Percentiles rank a stretch among this genome's conserved stretches.
Evolutionary conservation across 2,329 filamentous ascomycete genomes (phyloP).

Genomic region (Fusarium acutatum): DNA sequence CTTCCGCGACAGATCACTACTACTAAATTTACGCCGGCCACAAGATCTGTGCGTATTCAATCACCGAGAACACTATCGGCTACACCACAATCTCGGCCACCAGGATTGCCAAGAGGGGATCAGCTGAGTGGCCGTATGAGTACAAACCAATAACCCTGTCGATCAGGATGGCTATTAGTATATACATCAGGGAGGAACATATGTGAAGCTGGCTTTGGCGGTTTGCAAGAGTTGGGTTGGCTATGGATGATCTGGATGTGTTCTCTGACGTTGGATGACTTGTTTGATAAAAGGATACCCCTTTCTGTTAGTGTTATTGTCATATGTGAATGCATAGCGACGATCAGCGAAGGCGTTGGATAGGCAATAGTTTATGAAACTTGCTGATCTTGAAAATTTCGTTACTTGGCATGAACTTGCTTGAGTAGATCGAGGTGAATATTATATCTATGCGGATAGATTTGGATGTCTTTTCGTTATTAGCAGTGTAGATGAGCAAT

Average conservation of each 20-base stretch:
- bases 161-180: not conserved
- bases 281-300: conserved; percentile 40
- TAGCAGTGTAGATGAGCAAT: not conserved
- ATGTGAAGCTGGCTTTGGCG: not conserved
- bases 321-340: conserved; percentile 24
- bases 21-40: conserved; percentile 11
- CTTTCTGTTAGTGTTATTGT: conserved; percentile 24
- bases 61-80: conserved; percentile 33
- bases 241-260: conserved; percentile 14
- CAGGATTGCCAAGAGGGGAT: conserved; percentile 1
- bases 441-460: not conserved
- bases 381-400: not conserved
- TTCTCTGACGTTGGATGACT: conserved; percentile 31
- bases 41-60: conserved; percentile 38
- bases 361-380: conserved; percentile 4
- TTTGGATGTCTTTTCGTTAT: not conserved
- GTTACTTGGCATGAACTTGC: not conserved
- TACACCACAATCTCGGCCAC: conserved; percentile 11
- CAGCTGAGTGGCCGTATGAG: conserved; percentile 10
- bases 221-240: conserved; percentile 1
- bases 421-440: not conserved
- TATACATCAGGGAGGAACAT: not conserved
- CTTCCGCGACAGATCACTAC: conserved; percentile 9
- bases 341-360: conserved; percentile 35
- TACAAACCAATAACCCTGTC: conserved; percentile 15